Conservation (phyloP, 2,329 filamentous ascomycete genomes). For the Coniella lustricola region DNA sequence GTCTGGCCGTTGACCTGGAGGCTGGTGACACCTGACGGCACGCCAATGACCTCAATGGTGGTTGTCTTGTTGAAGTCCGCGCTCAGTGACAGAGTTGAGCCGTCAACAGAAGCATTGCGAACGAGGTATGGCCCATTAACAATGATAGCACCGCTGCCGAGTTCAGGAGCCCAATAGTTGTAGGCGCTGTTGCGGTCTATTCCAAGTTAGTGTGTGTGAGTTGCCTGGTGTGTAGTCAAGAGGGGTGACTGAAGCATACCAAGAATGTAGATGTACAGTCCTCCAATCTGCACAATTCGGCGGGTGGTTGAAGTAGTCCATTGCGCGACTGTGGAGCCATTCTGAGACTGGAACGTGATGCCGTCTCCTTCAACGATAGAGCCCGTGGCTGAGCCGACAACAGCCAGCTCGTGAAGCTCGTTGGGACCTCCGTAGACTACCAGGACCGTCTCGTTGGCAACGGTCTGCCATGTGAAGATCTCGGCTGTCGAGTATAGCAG, state of each 20-base stretch:
- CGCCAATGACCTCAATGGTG: slow-evolving; percentile 60
- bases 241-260: slow-evolving; percentile 26
- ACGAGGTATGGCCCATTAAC: slow-evolving; percentile 59
- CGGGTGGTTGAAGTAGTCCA: slow-evolving; percentile 26
- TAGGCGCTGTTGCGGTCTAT: slow-evolving; percentile 51
- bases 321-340: slow-evolving; percentile 22
- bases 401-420: slow-evolving; percentile 57
- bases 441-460: slow-evolving; percentile 50
- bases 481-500: slow-evolving; percentile 65
- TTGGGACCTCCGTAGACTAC: slow-evolving; percentile 57
- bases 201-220: neutral
- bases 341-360: slow-evolving; percentile 20
- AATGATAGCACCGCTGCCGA: slow-evolving; percentile 38
- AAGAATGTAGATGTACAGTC: slow-evolving; percentile 40
- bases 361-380: slow-evolving; percentile 16
- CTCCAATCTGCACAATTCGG: slow-evolving; percentile 26
- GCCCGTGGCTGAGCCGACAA: slow-evolving; percentile 22
- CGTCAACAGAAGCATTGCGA: slow-evolving; percentile 50
- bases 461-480: slow-evolving; percentile 63
- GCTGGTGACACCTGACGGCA: slow-evolving; percentile 38
- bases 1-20: slow-evolving; percentile 35
- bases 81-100: slow-evolving; percentile 50
- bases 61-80: slow-evolving; percentile 69
- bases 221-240: neutral
- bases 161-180: slow-evolving; percentile 59